Evolutionary conservation across 352 stramenopile species (phyloP).

Genomic region (Pythium myriotylum): DNA sequence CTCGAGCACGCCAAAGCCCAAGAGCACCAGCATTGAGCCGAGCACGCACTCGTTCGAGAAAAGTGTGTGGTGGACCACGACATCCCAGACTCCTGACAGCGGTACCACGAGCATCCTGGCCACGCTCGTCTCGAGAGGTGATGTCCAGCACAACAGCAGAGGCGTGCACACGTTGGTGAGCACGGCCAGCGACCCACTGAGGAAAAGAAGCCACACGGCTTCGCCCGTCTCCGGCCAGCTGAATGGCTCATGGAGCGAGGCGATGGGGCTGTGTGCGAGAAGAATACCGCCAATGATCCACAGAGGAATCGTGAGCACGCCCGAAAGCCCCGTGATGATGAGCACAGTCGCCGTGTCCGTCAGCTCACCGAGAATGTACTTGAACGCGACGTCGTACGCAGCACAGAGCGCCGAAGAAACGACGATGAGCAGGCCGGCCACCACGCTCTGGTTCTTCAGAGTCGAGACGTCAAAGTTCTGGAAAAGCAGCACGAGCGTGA

Average conservation of each 20-base stretch:
- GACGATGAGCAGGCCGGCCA: slow-evolving; percentile 45
- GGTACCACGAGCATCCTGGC: slow-evolving; percentile 56
- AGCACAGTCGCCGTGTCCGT: slow-evolving; percentile 51
- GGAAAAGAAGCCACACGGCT: slow-evolving; percentile 34
- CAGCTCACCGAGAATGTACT: slow-evolving; percentile 38
- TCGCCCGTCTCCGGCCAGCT: slow-evolving; percentile 36
- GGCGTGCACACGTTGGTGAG: slow-evolving; percentile 40
- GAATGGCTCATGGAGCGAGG: slow-evolving; percentile 42
- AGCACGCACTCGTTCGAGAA: slow-evolving; percentile 50
- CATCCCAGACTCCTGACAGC: slow-evolving; percentile 48
- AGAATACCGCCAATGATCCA: slow-evolving; percentile 44
- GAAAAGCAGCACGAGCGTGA: slow-evolving; percentile 46
- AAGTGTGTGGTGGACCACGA: slow-evolving; percentile 39
- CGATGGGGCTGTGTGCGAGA: slow-evolving; percentile 36
- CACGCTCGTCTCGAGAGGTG: slow-evolving; percentile 51
- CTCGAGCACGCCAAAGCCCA: slow-evolving; percentile 35
- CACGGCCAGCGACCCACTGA: slow-evolving; percentile 35
- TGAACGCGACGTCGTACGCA: slow-evolving; percentile 48
- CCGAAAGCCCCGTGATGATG: slow-evolving; percentile 41
- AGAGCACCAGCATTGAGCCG: slow-evolving; percentile 45
- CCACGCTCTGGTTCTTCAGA: slow-evolving; percentile 28
- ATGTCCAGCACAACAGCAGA: slow-evolving; percentile 48
- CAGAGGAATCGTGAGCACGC: slow-evolving; percentile 41
- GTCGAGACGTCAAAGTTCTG: slow-evolving; percentile 19
- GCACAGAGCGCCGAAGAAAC: slow-evolving; percentile 40